A percentile compares a stretch with the other conserved stretches of the same genome.
These are phyloP conservation scores for Leccinum incarnatum DNA, from an alignment of 768 basidiomycete species.

Conservation along the genomic window DNA sequence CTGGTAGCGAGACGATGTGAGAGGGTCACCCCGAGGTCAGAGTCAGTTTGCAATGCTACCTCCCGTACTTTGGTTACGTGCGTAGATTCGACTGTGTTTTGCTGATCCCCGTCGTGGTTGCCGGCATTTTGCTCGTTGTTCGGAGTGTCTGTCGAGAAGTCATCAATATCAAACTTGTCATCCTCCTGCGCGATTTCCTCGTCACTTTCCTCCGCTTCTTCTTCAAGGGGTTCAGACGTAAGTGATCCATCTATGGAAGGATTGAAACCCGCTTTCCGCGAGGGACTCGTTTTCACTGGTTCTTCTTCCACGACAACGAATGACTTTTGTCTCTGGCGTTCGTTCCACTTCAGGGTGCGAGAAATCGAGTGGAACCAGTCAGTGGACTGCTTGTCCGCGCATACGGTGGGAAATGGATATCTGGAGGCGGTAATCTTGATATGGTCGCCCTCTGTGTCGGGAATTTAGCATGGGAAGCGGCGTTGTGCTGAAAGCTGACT, in stretches of 20 bases:
- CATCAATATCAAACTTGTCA: slow-evolving; percentile 91
- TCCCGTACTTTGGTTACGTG: slow-evolving; percentile 33
- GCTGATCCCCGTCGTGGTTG: slow-evolving; percentile 13
- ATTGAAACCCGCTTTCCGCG: slow-evolving; percentile 13
- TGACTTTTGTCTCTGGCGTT: slow-evolving; percentile 96
- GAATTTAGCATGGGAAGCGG: slow-evolving; percentile 7
- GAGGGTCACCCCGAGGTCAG: slow-evolving; percentile 30
- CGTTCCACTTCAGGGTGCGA: slow-evolving; percentile 98
- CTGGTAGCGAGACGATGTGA: slow-evolving; percentile 31
- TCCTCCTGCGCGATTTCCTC: slow-evolving; percentile 56
- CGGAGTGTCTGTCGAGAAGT: slow-evolving; percentile 64
- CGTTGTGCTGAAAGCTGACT: slow-evolving; percentile 30
- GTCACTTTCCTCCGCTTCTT: slow-evolving; percentile 41
- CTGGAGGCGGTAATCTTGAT: slow-evolving; percentile 97
- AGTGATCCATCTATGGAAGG: slow-evolving; percentile 10
- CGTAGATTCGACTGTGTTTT: slow-evolving; percentile 11
- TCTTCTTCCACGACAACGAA: slow-evolving; percentile 97
- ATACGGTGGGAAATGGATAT: slow-evolving; percentile 98
- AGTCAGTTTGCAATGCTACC: slow-evolving; percentile 23
- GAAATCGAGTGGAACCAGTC: slow-evolving; percentile 99
- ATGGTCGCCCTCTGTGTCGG: slow-evolving; percentile 87
- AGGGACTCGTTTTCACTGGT: slow-evolving; percentile 43
- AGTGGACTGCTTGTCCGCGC: slow-evolving; percentile 94
- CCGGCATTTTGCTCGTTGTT: not conserved
- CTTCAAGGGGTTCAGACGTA: slow-evolving; percentile 29